phyloP scores from a whole-genome alignment of 148 eudicot species.

The Drosera capensis region DNA sequence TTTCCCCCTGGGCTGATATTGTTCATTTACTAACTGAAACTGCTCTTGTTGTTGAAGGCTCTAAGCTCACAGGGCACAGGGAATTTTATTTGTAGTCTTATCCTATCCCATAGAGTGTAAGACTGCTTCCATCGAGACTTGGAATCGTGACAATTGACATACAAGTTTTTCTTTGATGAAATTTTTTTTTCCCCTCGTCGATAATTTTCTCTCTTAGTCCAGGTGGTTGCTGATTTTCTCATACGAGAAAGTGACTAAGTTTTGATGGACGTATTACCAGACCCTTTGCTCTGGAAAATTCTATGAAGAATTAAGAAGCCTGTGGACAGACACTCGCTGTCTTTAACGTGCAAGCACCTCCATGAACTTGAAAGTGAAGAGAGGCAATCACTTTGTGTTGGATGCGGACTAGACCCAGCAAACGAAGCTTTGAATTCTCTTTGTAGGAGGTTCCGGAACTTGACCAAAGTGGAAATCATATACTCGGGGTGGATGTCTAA shows the following conservation, averaged over 20 bases:
- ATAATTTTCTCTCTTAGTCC: constrained; percentile 7
- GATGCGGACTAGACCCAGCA: constrained; percentile 82
- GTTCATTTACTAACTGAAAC: too few relatives aligned
- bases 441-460: constrained; percentile 62
- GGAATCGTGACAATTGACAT: too few relatives aligned
- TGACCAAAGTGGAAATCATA: constrained; percentile 51
- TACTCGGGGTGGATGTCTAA: constrained; percentile 93
- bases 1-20: too few relatives aligned
- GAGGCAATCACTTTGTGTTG: constrained; percentile 51
- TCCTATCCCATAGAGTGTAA: too few relatives aligned
- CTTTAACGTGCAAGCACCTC: constrained; percentile 61
- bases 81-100: too few relatives aligned
- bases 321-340: constrained; percentile 46
- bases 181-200: too few relatives aligned
- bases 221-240: constrained; percentile 9
- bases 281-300: constrained; percentile 51
- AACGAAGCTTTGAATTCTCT: constrained; percentile 48
- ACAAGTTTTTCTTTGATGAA: too few relatives aligned
- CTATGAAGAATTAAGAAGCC: constrained; percentile 32
- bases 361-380: constrained; percentile 51
- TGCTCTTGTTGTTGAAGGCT: too few relatives aligned
- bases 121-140: too few relatives aligned
- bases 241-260: not conserved
- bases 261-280: constrained; percentile 61
- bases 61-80: too few relatives aligned